Evolutionary conservation across 2,329 filamentous ascomycete genomes (phyloP), one percentile per base, ranked within the genome.

Genomic region (Nannizzia gypsea): DNA sequence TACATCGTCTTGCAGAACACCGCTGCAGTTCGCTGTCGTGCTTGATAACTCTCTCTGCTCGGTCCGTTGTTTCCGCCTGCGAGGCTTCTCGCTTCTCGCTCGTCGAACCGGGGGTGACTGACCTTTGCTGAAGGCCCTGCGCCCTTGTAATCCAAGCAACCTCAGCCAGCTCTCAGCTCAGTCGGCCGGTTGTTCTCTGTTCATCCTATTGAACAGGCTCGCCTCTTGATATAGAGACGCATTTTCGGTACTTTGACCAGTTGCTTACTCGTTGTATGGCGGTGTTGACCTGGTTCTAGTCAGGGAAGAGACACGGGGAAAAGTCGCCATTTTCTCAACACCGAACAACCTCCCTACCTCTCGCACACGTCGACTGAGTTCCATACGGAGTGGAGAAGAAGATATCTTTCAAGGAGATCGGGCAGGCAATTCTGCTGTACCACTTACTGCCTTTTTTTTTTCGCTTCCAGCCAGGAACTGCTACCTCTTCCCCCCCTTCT

Each of bases 101-200:
- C 40, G 31, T 34, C 31, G 34, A 44, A 11, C 28, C 55, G 55
- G 6, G 4, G 6, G 34, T 17, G n/a, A 6, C 31, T 40, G 31
- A 11, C 28, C 36, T 63, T 58, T 58, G 56, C 60, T 31, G 13
- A 31, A 24, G 56, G 26, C 17, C 24, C 6, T 46, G 48, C 26
- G 28, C 22, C 42, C 46, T 54, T 5, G 26, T 54, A 20, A 31
- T 34, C 20, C 15, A 31, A 26, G n/a, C 48, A n/a, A 6, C 50
- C 50, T 22, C 50, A 20, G 26, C 50, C 28, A 34, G 50, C 44
- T 28, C 24, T 50, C 44, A 9, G 5, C 20, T 24, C 24, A 11
- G 4, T n/a, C 31, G 50, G 28, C 28, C 20, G 31, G 20, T 34
- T 54, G 13, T n/a, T 8, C n/a, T n/a, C 17, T n/a, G 2, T 17